phyloP scores from a whole-genome alignment of 2,329 filamentous ascomycete species.

The Aspergillus felis region DNA sequence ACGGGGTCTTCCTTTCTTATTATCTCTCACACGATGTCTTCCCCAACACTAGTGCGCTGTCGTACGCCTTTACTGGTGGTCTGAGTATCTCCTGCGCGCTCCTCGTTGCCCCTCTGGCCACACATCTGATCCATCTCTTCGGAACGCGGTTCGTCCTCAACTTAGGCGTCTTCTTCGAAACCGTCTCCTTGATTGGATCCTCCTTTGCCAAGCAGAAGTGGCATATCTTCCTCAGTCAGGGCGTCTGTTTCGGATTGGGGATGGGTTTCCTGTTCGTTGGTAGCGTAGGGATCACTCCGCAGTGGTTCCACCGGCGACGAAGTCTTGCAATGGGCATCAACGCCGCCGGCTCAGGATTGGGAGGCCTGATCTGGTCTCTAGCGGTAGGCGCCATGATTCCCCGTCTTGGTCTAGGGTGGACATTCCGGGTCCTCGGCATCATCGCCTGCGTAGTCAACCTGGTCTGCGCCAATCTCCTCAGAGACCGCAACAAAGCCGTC shows the following conservation, averaged over 20 bases:
- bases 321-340: slow-evolving; percentile 59
- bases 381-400: slow-evolving; percentile 56
- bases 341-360: slow-evolving; percentile 56
- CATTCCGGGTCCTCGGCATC: slow-evolving; percentile 59
- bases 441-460: slow-evolving; percentile 52
- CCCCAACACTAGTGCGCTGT: slow-evolving; percentile 50
- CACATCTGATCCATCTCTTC: slow-evolving; percentile 48
- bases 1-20: slow-evolving; percentile 58
- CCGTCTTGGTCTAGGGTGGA: slow-evolving; percentile 54
- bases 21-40: slow-evolving; percentile 56
- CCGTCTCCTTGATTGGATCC: slow-evolving; percentile 52
- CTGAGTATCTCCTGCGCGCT: slow-evolving; percentile 57
- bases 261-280: slow-evolving; percentile 62
- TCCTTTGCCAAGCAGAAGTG: slow-evolving; percentile 55
- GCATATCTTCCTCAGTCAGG: slow-evolving; percentile 59
- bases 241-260: slow-evolving; percentile 59
- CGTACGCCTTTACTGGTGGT: slow-evolving; percentile 59
- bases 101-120: slow-evolving; percentile 55
- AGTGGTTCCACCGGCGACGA: slow-evolving; percentile 59
- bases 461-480: slow-evolving; percentile 51
- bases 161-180: slow-evolving; percentile 54
- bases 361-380: slow-evolving; percentile 58
- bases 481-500: slow-evolving; percentile 56
- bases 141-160: slow-evolving; percentile 54
- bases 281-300: slow-evolving; percentile 53